Percentiles rank a stretch among this genome's conserved stretches.
Conservation (phyloP, 441 rosid genomes). For the Aquilaria agallochum region DNA sequence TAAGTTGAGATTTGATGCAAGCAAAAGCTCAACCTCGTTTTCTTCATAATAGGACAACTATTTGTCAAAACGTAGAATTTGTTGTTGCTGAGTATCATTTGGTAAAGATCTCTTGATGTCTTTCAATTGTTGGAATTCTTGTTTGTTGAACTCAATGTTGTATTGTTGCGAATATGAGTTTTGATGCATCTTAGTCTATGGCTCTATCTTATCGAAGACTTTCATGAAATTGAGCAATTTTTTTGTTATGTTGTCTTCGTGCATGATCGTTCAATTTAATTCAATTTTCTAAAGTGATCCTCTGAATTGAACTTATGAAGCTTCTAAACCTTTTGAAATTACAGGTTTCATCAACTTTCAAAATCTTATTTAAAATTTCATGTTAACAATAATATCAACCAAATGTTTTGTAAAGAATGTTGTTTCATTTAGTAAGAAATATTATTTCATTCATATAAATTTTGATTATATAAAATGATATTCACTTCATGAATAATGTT, state of each 20-base stretch:
- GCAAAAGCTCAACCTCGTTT: background rate
- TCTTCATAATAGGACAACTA: slow-evolving; percentile 6
- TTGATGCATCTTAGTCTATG: background rate
- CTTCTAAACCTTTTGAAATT: too few relatives aligned
- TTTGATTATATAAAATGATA: too few relatives aligned
- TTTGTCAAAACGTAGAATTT: slow-evolving; percentile 6
- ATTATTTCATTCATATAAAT: too few relatives aligned
- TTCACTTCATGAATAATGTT: too few relatives aligned
- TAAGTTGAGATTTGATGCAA: slow-evolving; percentile 22
- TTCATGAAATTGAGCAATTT: background rate
- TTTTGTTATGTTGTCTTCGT: background rate
- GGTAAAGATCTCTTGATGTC: slow-evolving; percentile 15
- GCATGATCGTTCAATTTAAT: background rate
- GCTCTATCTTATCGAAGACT: background rate
- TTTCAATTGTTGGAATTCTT: background rate
- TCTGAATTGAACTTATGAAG: too few relatives aligned
- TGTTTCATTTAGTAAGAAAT: too few relatives aligned
- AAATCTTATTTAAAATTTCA: too few relatives aligned
- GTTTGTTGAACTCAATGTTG: slow-evolving; percentile 3
- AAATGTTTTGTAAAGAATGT: too few relatives aligned
- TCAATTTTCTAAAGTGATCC: background rate
- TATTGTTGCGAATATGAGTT: background rate
- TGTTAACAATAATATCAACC: too few relatives aligned
- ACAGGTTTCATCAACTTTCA: too few relatives aligned
- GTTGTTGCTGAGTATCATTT: background rate